A percentile compares a stretch with the other conserved stretches of the same genome.
Evolutionary conservation across 192 early-diverging fungal species (phyloP).

Genomic region (Backusella psychrophila): DNA sequence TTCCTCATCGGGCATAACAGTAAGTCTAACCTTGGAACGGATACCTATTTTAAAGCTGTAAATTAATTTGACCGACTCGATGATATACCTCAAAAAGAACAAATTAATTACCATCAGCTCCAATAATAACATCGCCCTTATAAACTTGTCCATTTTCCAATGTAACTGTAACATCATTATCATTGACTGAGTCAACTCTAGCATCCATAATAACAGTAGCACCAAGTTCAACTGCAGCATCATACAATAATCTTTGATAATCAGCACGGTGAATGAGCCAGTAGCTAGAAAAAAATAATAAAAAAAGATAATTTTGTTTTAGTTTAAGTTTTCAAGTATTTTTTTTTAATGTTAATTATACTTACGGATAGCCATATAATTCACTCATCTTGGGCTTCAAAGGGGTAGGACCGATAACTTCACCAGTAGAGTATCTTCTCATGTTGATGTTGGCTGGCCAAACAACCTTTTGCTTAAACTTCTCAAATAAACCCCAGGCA

Average conservation of each 20-base stretch:
- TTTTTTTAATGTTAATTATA: not conserved
- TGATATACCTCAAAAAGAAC: not conserved
- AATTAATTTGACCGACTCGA: not conserved
- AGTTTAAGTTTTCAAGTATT: not conserved
- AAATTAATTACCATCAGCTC: constrained; percentile 14
- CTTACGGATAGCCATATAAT: constrained; percentile 18
- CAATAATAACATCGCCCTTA: constrained; percentile 15
- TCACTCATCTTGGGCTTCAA: constrained; percentile 17
- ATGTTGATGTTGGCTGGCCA: constrained; percentile 10
- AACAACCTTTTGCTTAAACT: constrained; percentile 12
- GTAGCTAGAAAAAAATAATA: not conserved
- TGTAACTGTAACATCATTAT: not conserved
- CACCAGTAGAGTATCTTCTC: constrained; percentile 20
- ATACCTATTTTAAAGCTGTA: not conserved
- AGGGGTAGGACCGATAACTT: constrained; percentile 12
- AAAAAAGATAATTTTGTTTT: not conserved
- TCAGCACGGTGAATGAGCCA: constrained; percentile 16
- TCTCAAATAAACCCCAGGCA: constrained; percentile 12
- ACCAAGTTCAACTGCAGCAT: constrained; percentile 13
- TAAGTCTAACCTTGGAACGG: constrained; percentile 15
- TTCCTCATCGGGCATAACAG: constrained; percentile 13
- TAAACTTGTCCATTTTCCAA: not conserved
- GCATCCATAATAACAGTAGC: constrained; percentile 11
- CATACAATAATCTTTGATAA: constrained; percentile 13
- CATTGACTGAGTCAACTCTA: constrained; percentile 12